Evolutionary conservation across 371 early-diverging fungal species (phyloP), one percentile per base, ranked within the genome.

Genomic region (Entomophthora muscae): DNA sequence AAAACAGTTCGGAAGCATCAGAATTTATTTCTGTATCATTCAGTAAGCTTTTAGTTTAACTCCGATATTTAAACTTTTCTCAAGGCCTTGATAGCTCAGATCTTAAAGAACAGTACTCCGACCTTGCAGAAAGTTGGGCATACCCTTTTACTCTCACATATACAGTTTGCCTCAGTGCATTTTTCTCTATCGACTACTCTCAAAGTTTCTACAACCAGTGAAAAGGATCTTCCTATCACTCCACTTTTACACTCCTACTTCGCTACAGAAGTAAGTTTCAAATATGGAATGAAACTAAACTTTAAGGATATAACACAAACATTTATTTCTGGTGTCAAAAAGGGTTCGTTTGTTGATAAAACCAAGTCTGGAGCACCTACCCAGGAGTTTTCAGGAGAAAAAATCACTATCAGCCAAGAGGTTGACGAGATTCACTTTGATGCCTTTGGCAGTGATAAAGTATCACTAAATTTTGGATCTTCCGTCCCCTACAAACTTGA

Each of bases 161-260:
- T 70, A 86, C 85, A 1, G 88, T 98, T 53, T 80, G 83, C 21
- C 72, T 98, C 63, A 72, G 79, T 1, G 80, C 76, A 3, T n/a
- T 75, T 77, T 54, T 80, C 82, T 3, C 72, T 95, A 56, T 78
- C 75, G 54, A 88, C 90, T 1, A 67, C 74, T 12, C 70, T 92
- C 53, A 69, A 65, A 53, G 79, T 85, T 29, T 82, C 80, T 66
- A 95, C 74, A 23, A 91, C 86, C 32, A 69, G 65, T 28, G 72
- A 72, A 30, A 72, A 74, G 60, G 67, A 81, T 12, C 91, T 91
- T 65, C 77, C 82, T 59, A 93, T 68, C n/a, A 90, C 89, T 27
- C 74, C 88, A 10, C 77, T 95, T 52, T 75, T 95, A 65, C 96
- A 98, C 69, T 91, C 95, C 3, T 98, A 98, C 71, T 84, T 94